Evolutionary conservation across 306 rosid genomes (phyloP), one percentile per base, ranked within the genome.

Genomic region (Casuarina equisetifolia): DNA sequence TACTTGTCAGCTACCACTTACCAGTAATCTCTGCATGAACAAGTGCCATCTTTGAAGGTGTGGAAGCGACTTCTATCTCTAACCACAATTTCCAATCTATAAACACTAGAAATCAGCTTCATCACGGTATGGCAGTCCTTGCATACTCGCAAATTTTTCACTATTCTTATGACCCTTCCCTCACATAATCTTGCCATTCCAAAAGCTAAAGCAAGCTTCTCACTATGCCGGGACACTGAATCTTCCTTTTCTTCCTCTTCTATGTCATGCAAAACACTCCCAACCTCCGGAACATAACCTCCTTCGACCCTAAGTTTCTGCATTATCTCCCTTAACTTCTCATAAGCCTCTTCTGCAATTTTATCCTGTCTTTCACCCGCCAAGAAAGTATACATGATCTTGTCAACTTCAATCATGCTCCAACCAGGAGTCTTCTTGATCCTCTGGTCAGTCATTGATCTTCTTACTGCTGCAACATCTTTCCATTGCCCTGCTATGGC

Each of bases 31-130:
- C 76, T 81, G 78, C 98, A 90, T 62, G 98, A 93, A 78, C 98
- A 91, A 57, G 81, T 69, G 57, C 96, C 97, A 69, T 81, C 82
- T 81, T 44, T 76, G 82, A 93, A 91, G 8, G 84, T 88, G 82
- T 93, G 98, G 89, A 91, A 91, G 76, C 96, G 96, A 79, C 92
- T 90, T 86, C 96, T 90, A 79, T 93, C 96, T 82, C 98, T 88
- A 77, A 91, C 85, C 44, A 86, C 78, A 44, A 93, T 87, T 70
- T 91, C 97, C 61, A 90, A 84, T 69, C 74, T 72, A 84, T 91
- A 91, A 50, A 91, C 88, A 78, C 80, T 83, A 69, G 97, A 91
- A 76, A 91, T 87, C 81, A 91, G 76, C 87, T 91, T 91, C 97
- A 93, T 93, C 67, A 90, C 91, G 7, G 79, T 80, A 80, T 93